Conservation (phyloP, 2,329 filamentous ascomycete genomes). For the Xylaria sp. region DNA sequence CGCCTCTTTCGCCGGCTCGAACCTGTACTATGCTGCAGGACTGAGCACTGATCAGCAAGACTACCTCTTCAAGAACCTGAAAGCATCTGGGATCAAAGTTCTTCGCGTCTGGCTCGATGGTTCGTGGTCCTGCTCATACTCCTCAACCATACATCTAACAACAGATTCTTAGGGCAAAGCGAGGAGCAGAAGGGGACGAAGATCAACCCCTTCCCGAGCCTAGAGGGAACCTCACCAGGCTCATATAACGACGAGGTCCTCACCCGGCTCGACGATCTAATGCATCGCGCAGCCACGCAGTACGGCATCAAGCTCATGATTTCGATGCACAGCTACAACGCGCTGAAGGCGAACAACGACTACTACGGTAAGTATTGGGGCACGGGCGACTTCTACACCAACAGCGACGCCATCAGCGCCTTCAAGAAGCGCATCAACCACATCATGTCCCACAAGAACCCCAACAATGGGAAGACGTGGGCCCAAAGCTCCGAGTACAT, state of each 20-base stretch:
- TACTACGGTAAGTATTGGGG: slow-evolving; percentile 22
- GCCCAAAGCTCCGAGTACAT: slow-evolving; percentile 16
- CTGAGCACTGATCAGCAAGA: slow-evolving; percentile 12
- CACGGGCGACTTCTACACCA: slow-evolving; percentile 17
- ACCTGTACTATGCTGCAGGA: slow-evolving; percentile 17
- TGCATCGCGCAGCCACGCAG: slow-evolving; percentile 17
- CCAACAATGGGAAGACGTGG: slow-evolving; percentile 15
- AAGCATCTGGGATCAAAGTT: slow-evolving; percentile 14
- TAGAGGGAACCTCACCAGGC: slow-evolving; percentile 11
- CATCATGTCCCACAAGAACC: slow-evolving; percentile 15
- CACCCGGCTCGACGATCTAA: slow-evolving; percentile 7
- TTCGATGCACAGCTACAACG: slow-evolving; percentile 20
- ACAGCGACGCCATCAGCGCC: slow-evolving; percentile 19
- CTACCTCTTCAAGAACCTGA: slow-evolving; percentile 16
- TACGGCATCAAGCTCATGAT: slow-evolving; percentile 23
- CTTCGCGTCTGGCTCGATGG: slow-evolving; percentile 23
- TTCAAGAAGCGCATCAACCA: slow-evolving; percentile 18
- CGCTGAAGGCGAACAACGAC: slow-evolving; percentile 5
- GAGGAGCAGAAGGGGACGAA: slow-evolving; percentile 5
- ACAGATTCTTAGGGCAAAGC: slow-evolving; percentile 4
- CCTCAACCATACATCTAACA: neutral
- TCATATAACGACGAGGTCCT: slow-evolving; percentile 7
- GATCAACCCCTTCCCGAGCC: slow-evolving; percentile 1
- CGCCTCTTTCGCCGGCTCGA: slow-evolving; percentile 17
- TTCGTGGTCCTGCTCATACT: neutral